These are phyloP conservation scores for Macroventuria anomochaeta DNA, from an alignment of 2,329 filamentous ascomycete species.

Conservation along the genomic window DNA sequence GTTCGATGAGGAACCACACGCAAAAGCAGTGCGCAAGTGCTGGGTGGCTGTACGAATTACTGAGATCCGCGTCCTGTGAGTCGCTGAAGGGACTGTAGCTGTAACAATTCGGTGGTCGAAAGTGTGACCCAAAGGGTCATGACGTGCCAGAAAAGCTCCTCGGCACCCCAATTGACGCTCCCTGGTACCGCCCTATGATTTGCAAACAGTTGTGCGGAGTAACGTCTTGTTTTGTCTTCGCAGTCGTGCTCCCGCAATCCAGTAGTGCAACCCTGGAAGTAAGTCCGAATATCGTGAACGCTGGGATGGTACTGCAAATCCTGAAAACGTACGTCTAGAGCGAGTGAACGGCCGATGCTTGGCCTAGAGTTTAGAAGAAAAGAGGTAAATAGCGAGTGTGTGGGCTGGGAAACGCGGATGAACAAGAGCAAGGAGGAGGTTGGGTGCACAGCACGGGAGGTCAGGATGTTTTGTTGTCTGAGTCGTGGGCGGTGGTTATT, in stretches of 20 bases:
- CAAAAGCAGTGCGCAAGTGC: neutral
- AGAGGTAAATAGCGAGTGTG: slow-evolving; percentile 35
- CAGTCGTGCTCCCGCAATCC: slow-evolving; percentile 17
- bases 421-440: slow-evolving; percentile 22
- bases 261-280: slow-evolving; percentile 22
- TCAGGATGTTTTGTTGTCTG: slow-evolving; percentile 31
- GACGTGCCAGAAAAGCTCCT: slow-evolving; percentile 11
- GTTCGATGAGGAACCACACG: neutral
- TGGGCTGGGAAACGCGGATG: slow-evolving; percentile 17
- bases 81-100: neutral
- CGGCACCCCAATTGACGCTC: neutral
- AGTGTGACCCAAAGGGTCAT: slow-evolving; percentile 9
- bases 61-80: neutral
- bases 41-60: neutral
- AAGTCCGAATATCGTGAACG: slow-evolving; percentile 18
- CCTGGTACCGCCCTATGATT: slow-evolving; percentile 17
- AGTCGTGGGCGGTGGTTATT: slow-evolving; percentile 20
- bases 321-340: slow-evolving; percentile 6
- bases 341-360: slow-evolving; percentile 9
- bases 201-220: slow-evolving; percentile 21
- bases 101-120: neutral
- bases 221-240: slow-evolving; percentile 16
- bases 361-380: slow-evolving; percentile 19
- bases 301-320: slow-evolving; percentile 4
- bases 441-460: slow-evolving; percentile 26